Evolutionary conservation across 345 rosid genomes (phyloP).

Genomic region (Lepidium sativum): DNA sequence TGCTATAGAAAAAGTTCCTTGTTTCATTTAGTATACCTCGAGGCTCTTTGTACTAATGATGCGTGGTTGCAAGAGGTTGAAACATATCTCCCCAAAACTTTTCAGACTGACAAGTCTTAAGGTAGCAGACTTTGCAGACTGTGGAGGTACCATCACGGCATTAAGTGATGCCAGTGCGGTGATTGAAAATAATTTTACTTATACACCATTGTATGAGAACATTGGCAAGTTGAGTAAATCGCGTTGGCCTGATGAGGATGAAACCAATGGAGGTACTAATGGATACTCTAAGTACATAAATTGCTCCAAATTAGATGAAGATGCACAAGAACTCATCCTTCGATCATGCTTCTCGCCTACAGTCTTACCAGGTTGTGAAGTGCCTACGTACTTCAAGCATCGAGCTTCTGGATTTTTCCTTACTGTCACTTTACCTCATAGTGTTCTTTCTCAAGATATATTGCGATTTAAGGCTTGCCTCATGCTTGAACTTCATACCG

Average conservation of each 20-base stretch:
- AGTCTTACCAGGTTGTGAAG: neutral
- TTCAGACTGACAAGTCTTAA: neutral
- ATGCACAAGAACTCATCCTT: neutral
- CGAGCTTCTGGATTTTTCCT: neutral
- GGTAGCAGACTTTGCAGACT: neutral
- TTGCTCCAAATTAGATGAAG: neutral
- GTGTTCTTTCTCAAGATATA: neutral
- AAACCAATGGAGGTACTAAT: too few species aligned
- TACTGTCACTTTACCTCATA: neutral
- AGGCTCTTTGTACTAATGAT: neutral
- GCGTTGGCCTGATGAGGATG: neutral
- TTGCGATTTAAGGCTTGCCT: neutral
- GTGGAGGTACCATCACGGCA: neutral
- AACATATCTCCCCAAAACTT: conserved; percentile 4
- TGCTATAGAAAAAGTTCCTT: conserved; percentile 1
- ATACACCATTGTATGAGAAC: neutral
- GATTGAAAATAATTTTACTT: too few species aligned
- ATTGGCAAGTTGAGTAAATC: neutral
- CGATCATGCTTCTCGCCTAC: neutral
- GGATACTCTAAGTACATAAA: neutral
- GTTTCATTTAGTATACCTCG: neutral
- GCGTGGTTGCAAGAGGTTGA: neutral
- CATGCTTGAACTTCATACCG: neutral
- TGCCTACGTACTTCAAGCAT: neutral
- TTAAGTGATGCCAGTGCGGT: neutral